Percentiles rank a stretch among this genome's conserved stretches.
Evolutionary conservation across 139 green algal species (phyloP).

Genomic region (Zygnema cylindricum): DNA sequence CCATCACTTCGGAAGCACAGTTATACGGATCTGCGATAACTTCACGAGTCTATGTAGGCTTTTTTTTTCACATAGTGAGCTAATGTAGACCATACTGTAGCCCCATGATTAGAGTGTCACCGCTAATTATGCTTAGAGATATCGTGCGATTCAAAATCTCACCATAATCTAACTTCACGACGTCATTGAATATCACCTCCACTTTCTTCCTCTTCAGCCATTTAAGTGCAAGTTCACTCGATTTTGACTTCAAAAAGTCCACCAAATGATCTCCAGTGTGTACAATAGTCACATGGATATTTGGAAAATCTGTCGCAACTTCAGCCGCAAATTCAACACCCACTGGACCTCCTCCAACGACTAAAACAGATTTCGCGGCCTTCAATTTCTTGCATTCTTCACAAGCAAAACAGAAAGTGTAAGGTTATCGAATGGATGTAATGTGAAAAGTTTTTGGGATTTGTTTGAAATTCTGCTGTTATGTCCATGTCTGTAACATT

Average conservation of each 20-base stretch:
- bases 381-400: slow-evolving; percentile 45
- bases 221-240: slow-evolving; percentile 25
- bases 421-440: neutral
- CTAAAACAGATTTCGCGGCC: slow-evolving; percentile 33
- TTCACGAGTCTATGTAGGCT: too few species aligned
- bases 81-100: too few species aligned
- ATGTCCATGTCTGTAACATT: too few species aligned
- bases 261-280: slow-evolving; percentile 17
- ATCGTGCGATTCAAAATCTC: too few species aligned
- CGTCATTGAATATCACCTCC: too few species aligned
- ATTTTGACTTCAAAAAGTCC: slow-evolving; percentile 40
- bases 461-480: slow-evolving; percentile 1
- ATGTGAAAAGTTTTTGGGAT: slow-evolving; percentile 1
- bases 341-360: slow-evolving; percentile 56
- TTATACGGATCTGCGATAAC: too few species aligned
- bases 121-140: too few species aligned
- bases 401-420: neutral
- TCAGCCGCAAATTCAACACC: slow-evolving; percentile 58
- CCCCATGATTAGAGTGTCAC: too few species aligned
- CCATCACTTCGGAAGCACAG: too few species aligned
- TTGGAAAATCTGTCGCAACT: slow-evolving; percentile 46
- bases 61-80: too few species aligned
- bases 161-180: slow-evolving; percentile 24
- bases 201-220: slow-evolving; percentile 48
- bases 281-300: slow-evolving; percentile 54